A percentile compares a stretch with the other conserved stretches of the same genome.
phyloP scores from a whole-genome alignment of 805 yeast species.

The Candida nitratophila region DNA sequence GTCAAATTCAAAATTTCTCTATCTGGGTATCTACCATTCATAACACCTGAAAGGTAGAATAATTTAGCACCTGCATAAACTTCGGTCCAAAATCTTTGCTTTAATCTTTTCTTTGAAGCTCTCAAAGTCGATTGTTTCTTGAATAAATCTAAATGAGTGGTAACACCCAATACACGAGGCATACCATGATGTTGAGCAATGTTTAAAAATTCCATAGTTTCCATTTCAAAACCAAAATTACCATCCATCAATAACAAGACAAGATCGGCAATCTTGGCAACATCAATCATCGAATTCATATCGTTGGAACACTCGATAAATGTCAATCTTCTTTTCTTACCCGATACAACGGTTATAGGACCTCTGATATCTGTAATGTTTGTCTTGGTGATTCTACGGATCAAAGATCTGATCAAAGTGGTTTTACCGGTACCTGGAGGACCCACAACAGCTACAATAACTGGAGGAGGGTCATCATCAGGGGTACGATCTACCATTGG shows the following conservation, averaged over 20 bases:
- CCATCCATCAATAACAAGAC: conserved; percentile 90
- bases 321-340: conserved; percentile 87
- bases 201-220: conserved; percentile 96
- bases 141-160: conserved; percentile 93
- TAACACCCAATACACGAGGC: conserved; percentile 93
- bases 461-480: conserved; percentile 96
- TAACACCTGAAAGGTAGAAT: conserved; percentile 89
- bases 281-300: conserved; percentile 90
- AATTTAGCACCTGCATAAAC: conserved; percentile 97
- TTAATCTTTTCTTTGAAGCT: conserved; percentile 84
- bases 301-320: conserved; percentile 92
- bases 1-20: conserved; percentile 88
- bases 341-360: conserved; percentile 94
- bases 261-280: conserved; percentile 91
- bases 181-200: conserved; percentile 97
- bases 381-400: conserved; percentile 82
- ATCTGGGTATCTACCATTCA: conserved; percentile 97
- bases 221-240: conserved; percentile 98
- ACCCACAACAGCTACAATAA: conserved; percentile 93
- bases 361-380: conserved; percentile 84
- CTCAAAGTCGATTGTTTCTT: conserved; percentile 83
- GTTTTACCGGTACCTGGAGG: conserved; percentile 99
- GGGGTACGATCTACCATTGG: conserved; percentile 98
- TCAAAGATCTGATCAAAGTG: conserved; percentile 82
- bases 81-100: conserved; percentile 97